Evolutionary conservation across 1,284 basidiomycete genomes (phyloP).

Genomic region (Microbotryum silenes-acaulis): DNA sequence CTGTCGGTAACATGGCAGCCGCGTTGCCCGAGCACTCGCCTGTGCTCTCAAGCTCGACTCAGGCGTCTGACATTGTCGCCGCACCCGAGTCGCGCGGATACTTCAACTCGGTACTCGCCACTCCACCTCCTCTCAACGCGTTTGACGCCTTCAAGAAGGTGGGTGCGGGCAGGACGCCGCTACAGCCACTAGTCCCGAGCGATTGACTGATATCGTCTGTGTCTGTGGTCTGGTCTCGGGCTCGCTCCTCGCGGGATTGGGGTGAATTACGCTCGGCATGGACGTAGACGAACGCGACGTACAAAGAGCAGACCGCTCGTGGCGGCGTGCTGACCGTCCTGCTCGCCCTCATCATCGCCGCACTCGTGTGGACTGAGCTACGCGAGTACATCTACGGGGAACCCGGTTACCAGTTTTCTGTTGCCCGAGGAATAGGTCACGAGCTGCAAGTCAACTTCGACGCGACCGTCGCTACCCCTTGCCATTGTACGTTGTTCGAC

Average conservation of each 20-base stretch:
- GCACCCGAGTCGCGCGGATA: conserved; percentile 4
- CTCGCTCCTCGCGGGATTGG: not conserved
- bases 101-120: conserved; percentile 13
- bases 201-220: not conserved
- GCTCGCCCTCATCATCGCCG: conserved; percentile 60
- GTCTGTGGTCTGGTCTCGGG: not conserved
- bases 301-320: conserved; percentile 73
- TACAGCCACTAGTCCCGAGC: not conserved
- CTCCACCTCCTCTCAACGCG: conserved; percentile 19
- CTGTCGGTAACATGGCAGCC: too few relatives aligned
- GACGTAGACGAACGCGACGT: conserved; percentile 70
- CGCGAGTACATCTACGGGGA: conserved; percentile 85
- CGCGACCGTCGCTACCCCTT: conserved; percentile 83
- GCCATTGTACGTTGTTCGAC: conserved; percentile 59
- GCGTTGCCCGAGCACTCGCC: too few relatives aligned
- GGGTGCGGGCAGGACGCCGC: not conserved
- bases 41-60: too few relatives aligned
- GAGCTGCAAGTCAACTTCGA: conserved; percentile 80
- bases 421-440: conserved; percentile 58
- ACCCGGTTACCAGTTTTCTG: conserved; percentile 73
- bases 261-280: conserved; percentile 30
- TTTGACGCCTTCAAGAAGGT: conserved; percentile 31
- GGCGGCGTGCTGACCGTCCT: conserved; percentile 82
- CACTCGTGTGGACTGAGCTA: conserved; percentile 76
- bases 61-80: too few relatives aligned